Base-by-base conservation (phyloP, 2,329 filamentous ascomycete species). In the Moelleriella libera region DNA sequence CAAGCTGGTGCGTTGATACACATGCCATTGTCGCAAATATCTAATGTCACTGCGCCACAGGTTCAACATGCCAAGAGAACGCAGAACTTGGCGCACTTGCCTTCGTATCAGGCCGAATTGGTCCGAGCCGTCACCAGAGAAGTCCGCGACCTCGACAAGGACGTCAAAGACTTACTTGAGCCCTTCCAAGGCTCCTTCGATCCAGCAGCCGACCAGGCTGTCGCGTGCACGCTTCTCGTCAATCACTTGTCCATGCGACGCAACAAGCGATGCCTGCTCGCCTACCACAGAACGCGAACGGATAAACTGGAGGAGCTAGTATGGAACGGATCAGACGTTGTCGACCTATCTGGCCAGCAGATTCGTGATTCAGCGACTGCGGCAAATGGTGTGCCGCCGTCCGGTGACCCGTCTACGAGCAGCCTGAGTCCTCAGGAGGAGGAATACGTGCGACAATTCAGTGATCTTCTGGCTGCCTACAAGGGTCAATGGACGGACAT, bases 401-500 rank as follows among this genome's bases (percentile, higher is more conserved):
- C 67, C 49, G 68, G 66, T 8, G 73, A 78, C 47, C 69, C 66
- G 30, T 69, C 68, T 28, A 80, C 80, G 50, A 90, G 83, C 68
- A 90, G 85, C 58, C 69, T 97, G 50, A 95, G 88, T 57, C 89
- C 92, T 0, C 90, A 97, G 62, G 92, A 98, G 63, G 89, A 96
- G 63, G 92, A 97, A 57, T 98, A 96, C 60, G 85, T 95, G 49
- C 76, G 90, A 50, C 83, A 89, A 59, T 98, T 96, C 60, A 83
- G 84, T 53, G 89, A 98, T 58, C 71, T 98, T 54, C 69, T 98
- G 48, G 88, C 90, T n/a, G 87, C 88, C 2, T 96, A 94, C 66
- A 98, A 98, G 63, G 92, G 92, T 1, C 88, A 95, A 59, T 98
- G 90, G 90, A 97, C 90, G 21, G 92, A 98, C 62, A 85, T 98